Base-by-base conservation (phyloP, 345 rosid genomes). In the Ceriops decandra region DNA sequence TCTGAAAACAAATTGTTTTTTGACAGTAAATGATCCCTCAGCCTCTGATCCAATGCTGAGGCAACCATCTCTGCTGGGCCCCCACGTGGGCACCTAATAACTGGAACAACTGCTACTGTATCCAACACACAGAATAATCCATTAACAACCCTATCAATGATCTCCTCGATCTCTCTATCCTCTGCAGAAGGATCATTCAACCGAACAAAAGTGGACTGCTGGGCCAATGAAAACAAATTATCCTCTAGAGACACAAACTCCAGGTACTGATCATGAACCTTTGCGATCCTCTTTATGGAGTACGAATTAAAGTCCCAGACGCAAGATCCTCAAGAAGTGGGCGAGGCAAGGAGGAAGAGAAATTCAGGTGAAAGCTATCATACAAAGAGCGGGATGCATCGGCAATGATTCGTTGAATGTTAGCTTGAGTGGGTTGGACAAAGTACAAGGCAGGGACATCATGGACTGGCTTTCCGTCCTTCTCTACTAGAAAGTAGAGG, bases 1-100 rank as follows among this genome's bases (percentile, higher is more conserved):
- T 95, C 98, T 7, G 91, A 70, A 69, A 95, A 92, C 80, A 95
- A 73, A 76, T 95, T 95, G 76, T 90, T 92, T 85, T 95, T 95
- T 1, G 96, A 86, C 81, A 90, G 76, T 69, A 95, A 83, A 81
- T 95, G 99, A 88, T 95, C 97, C 83, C 99, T 83, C 82, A 95
- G 76, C 81, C 76, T 88, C 83, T 87, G 97, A 82, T 95, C 99
- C 83, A 95, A 79, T 33, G 90, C 92, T 2, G 90, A 80, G 5
- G 99, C 98, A 63, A 95, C 98, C 98, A 92, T 85, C 87, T 95
- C 98, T 0, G 99, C 98, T 0, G 98, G 90, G 46, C 99, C 98
- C 64, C 97, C 95, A 19, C 87, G 81, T 0, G 90, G 97, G 56
- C 96, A 92, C 73, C 93, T 76, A 42, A 95, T 90, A 52, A 92